Evolutionary conservation across 345 rosid species (phyloP), one percentile per base, ranked within the genome.

Genomic region (Boechera divaricarpa): DNA sequence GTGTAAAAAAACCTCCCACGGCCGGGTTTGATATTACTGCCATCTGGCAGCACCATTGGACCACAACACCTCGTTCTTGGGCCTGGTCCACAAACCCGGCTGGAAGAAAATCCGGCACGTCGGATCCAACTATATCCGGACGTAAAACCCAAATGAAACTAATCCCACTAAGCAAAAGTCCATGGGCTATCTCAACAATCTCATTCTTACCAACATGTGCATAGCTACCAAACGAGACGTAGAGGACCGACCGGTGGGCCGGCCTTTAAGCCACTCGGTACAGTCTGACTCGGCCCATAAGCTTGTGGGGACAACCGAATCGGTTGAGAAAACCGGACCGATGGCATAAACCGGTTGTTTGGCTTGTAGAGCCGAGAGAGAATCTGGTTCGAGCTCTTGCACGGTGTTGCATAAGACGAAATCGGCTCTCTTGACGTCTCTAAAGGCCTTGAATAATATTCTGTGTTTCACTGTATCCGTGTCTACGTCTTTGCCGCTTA

Each of bases 201-300:
- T 85, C 87, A 1, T 48, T 67, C 68, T 82, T 78, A 5, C 83
- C 75, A 10, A 85, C 74, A 52, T 82, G 88, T 3, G 89, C 88
- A 60, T 77, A 83, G 83, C 90, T 86, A 69, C 92, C 90, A 35
- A 86, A 88, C 3, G 89, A 83, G 5, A 86, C 86, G 4, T 81
- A 88, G 12, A 88, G 32, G 54, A 88, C 90, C 0, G 92, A 86
- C 16, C 83, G 81, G 0, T 24, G 13, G 87, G 75, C 47, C 57
- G 73, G 1, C 59, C 26, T 59, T 81, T 75, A 1, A 88, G 87
- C 93, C 90, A 86, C n/a, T 81, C 82, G 45, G 71, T 79, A 75
- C 89, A 88, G 15, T 86, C 76, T 4, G 92, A 88, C 72, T 88
- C 92, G 0, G 91, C 60, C 94, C 97, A 88, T 2, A 91, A 70